Conservation (phyloP, 2,329 filamentous ascomycete species). For the Gyromitra esculenta region DNA sequence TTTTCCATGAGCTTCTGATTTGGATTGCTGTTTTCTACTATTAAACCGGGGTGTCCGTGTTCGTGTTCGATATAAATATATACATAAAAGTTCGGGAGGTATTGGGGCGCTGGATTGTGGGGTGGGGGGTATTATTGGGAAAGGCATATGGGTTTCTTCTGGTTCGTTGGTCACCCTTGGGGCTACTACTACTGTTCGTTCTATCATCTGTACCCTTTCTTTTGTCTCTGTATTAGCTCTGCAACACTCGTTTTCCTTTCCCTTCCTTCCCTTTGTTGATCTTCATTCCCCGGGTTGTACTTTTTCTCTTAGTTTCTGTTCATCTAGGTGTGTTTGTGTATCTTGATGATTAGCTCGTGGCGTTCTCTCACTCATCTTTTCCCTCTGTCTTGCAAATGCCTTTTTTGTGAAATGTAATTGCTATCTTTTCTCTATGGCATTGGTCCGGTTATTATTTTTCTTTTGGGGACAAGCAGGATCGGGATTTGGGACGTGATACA, state of each 20-base stretch:
- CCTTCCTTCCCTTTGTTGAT: slow-evolving; percentile 49
- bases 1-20: slow-evolving; percentile 43
- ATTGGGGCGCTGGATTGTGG: slow-evolving; percentile 41
- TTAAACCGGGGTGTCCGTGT: slow-evolving; percentile 44
- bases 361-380: slow-evolving; percentile 45
- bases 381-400: slow-evolving; percentile 39
- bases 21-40: slow-evolving; percentile 43
- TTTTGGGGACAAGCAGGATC: slow-evolving; percentile 36
- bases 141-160: slow-evolving; percentile 51
- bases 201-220: slow-evolving; percentile 46
- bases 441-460: slow-evolving; percentile 35
- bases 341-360: slow-evolving; percentile 45
- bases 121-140: slow-evolving; percentile 40
- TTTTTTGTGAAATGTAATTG: slow-evolving; percentile 51
- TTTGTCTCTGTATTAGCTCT: slow-evolving; percentile 46
- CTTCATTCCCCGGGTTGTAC: slow-evolving; percentile 44
- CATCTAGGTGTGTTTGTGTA: slow-evolving; percentile 43
- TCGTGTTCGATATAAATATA: slow-evolving; percentile 50
- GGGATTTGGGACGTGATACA: slow-evolving; percentile 46
- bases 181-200: slow-evolving; percentile 54
- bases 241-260: slow-evolving; percentile 36
- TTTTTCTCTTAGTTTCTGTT: slow-evolving; percentile 17
- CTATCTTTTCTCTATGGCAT: slow-evolving; percentile 48
- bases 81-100: slow-evolving; percentile 52
- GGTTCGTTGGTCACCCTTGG: slow-evolving; percentile 52